Evolutionary conservation across 306 rosid genomes (phyloP).

Genomic region (Cucumis hystrix): DNA sequence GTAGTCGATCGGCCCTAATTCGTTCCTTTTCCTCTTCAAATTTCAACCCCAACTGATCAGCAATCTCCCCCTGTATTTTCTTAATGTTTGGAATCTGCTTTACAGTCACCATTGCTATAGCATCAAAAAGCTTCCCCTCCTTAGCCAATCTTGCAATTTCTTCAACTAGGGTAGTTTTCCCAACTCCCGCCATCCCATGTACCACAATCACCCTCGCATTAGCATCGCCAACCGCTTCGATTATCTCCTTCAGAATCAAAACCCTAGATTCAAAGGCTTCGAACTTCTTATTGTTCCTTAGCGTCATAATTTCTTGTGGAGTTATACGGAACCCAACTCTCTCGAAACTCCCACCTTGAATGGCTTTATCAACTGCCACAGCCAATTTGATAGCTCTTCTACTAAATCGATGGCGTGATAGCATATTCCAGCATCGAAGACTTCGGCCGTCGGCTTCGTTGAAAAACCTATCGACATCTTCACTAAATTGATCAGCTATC

Average conservation of each 20-base stretch:
- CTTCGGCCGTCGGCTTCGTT: neutral
- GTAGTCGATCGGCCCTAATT: neutral
- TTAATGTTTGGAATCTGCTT: slow-evolving; percentile 1
- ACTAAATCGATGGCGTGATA: neutral
- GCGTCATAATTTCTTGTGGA: neutral
- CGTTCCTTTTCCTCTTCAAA: neutral
- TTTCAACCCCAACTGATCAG: slow-evolving; percentile 6
- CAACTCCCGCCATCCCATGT: slow-evolving; percentile 16
- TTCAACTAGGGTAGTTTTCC: slow-evolving; percentile 9
- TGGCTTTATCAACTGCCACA: neutral
- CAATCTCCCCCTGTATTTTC: slow-evolving; percentile 10
- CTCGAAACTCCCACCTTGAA: neutral
- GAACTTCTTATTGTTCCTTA: neutral
- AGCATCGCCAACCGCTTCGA: slow-evolving; percentile 7
- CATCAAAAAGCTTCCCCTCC: slow-evolving; percentile 7
- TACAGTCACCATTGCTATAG: neutral
- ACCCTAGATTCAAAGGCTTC: slow-evolving; percentile 12
- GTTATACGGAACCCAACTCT: neutral
- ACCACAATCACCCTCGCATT: slow-evolving; percentile 4
- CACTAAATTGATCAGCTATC: neutral
- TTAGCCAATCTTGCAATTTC: slow-evolving; percentile 2
- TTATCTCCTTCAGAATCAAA: neutral
- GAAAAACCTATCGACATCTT: neutral
- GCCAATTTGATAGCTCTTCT: neutral
- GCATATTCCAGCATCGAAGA: neutral